A percentile compares a stretch with the other conserved stretches of the same genome.
phyloP scores from a whole-genome alignment of 371 early-diverging fungal genomes.

The Mortierella sp. region DNA sequence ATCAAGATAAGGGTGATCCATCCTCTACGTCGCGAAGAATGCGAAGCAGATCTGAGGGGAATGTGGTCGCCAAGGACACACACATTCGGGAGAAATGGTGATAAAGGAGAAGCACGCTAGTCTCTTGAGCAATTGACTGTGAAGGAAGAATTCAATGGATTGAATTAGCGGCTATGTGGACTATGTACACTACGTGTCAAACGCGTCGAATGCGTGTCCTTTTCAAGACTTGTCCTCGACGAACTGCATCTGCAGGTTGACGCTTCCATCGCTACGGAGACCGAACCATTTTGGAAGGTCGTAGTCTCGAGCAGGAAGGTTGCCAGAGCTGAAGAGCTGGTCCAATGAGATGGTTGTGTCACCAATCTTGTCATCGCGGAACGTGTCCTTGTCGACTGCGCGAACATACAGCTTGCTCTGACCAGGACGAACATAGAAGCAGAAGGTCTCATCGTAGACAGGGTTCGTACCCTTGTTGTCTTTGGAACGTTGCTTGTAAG shows the following conservation, averaged over 20 bases:
- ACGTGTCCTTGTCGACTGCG: conserved; percentile 57
- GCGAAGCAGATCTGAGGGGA: no score
- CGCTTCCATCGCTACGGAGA: conserved; percentile 11
- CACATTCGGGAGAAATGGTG: no score
- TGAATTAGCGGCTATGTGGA: neutral
- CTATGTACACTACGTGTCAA: neutral
- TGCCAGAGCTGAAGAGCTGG: conserved; percentile 33
- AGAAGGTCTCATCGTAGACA: conserved; percentile 22
- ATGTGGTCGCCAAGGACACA: no score
- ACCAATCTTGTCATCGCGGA: conserved; percentile 61
- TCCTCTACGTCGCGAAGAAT: no score
- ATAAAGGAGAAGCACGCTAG: no score
- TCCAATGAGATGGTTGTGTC: conserved; percentile 53
- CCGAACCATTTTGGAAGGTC: conserved; percentile 41
- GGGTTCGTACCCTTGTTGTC: conserved; percentile 31
- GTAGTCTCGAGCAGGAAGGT: conserved; percentile 39
- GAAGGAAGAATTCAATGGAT: no score
- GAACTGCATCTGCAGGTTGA: conserved; percentile 33
- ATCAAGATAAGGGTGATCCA: no score
- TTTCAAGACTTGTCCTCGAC: conserved; percentile 7
- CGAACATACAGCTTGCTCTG: conserved; percentile 57
- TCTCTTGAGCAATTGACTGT: no score
- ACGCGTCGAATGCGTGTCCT: neutral
- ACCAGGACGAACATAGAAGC: conserved; percentile 39
- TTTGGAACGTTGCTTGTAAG: conserved; percentile 40